Conservation (phyloP, 2,329 filamentous ascomycete genomes). For the Neonectria faginata region DNA sequence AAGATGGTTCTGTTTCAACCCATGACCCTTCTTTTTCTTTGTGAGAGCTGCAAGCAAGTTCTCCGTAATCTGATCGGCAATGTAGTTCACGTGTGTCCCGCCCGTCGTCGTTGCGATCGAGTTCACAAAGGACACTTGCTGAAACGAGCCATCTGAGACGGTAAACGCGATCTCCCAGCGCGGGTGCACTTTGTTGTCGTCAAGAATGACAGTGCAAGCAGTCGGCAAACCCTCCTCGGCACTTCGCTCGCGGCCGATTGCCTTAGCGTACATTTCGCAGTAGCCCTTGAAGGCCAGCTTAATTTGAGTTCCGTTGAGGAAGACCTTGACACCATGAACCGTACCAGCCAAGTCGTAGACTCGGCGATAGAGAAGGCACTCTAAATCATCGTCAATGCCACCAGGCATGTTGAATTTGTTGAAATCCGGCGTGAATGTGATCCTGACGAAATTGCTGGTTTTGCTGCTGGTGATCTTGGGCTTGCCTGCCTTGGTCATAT, state of each 20-base stretch:
- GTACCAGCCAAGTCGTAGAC: conserved; percentile 98
- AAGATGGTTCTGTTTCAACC: conserved; percentile 89
- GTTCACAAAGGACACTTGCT: conserved; percentile 99
- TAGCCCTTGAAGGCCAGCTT: conserved; percentile 90
- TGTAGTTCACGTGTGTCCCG: conserved; percentile 96
- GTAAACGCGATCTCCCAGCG: conserved; percentile 97
- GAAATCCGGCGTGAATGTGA: conserved; percentile 94
- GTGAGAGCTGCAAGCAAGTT: conserved; percentile 86
- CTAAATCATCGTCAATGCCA: conserved; percentile 94
- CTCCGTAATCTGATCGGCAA: conserved; percentile 91
- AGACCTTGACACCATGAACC: conserved; percentile 82
- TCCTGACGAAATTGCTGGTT: conserved; percentile 83
- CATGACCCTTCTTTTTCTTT: conserved; percentile 93
- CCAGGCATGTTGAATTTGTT: conserved; percentile 84
- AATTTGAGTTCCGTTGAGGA: conserved; percentile 84
- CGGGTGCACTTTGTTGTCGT: conserved; percentile 77
- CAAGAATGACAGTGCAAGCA: conserved; percentile 85
- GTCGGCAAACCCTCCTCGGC: conserved; percentile 74
- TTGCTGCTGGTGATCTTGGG: conserved; percentile 86
- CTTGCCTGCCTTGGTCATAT: conserved; percentile 93
- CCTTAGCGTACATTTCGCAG: conserved; percentile 97
- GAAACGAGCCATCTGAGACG: conserved; percentile 95
- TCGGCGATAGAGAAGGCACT: conserved; percentile 87
- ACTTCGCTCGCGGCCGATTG: conserved; percentile 84
- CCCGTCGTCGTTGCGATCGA: conserved; percentile 96